Percentiles rank a stretch among this genome's conserved stretches.
phyloP scores from a whole-genome alignment of 2,329 filamentous ascomycete species.

The Claviceps africana region DNA sequence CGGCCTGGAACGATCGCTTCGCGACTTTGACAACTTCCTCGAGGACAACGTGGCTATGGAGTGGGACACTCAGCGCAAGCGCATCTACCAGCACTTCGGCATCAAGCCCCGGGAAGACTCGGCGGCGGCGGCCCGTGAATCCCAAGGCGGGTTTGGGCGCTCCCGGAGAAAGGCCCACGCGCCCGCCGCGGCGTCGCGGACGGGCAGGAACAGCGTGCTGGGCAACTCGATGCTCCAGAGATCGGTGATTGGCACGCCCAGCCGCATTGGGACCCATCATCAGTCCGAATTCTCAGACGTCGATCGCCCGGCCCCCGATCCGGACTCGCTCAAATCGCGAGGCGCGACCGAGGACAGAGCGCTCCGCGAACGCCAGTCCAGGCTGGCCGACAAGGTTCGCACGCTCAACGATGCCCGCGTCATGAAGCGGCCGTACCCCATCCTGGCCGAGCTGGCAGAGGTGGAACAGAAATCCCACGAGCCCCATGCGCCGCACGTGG shows the following conservation, averaged over 20 bases:
- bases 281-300: slow-evolving; percentile 55
- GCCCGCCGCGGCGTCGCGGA: slow-evolving; percentile 24
- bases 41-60: slow-evolving; percentile 92
- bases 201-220: slow-evolving; percentile 35
- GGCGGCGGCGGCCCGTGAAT: slow-evolving; percentile 27
- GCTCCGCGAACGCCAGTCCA: slow-evolving; percentile 69
- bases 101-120: slow-evolving; percentile 49
- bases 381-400: slow-evolving; percentile 67
- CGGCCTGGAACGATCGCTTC: slow-evolving; percentile 74
- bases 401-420: slow-evolving; percentile 62
- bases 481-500: slow-evolving; percentile 57
- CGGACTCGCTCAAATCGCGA: slow-evolving; percentile 29
- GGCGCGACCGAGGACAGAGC: slow-evolving; percentile 54
- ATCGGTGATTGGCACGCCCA: slow-evolving; percentile 76
- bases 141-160: slow-evolving; percentile 44
- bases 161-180: slow-evolving; percentile 36
- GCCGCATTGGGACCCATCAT: slow-evolving; percentile 47
- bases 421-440: slow-evolving; percentile 51
- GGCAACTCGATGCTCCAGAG: slow-evolving; percentile 57
- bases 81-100: slow-evolving; percentile 93
- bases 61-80: slow-evolving; percentile 85
- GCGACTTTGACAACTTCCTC: slow-evolving; percentile 85
- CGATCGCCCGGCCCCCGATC: slow-evolving; percentile 40
- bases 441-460: slow-evolving; percentile 61
- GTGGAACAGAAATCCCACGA: slow-evolving; percentile 59